Percentiles rank a stretch among this genome's conserved stretches.
Conservation (phyloP, 345 rosid genomes). For the Arabidopsis arenosa region DNA sequence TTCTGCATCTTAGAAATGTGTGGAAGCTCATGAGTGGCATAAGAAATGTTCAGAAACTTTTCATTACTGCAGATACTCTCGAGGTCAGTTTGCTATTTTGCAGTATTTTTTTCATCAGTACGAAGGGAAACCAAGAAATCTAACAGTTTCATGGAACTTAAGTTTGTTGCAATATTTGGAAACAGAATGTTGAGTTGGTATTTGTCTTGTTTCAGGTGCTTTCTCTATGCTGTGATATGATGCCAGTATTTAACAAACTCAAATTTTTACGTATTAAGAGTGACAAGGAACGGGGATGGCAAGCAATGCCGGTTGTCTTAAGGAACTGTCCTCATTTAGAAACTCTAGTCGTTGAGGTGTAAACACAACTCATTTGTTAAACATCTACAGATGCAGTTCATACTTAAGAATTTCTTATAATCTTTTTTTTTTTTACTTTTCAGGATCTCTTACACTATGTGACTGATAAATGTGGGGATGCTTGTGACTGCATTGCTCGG, state of each 20-base stretch:
- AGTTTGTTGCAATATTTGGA: too few species aligned
- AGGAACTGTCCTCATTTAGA: slow-evolving; percentile 15
- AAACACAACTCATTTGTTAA: slow-evolving; percentile 6
- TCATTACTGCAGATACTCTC: slow-evolving; percentile 6
- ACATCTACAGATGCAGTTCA: neutral
- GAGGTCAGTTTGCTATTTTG: slow-evolving; percentile 14
- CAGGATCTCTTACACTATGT: slow-evolving; percentile 19
- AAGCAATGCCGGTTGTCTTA: slow-evolving; percentile 25
- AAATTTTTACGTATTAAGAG: neutral
- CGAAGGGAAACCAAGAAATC: neutral
- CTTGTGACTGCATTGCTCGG: slow-evolving; percentile 13
- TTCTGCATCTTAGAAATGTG: neutral
- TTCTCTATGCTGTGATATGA: neutral
- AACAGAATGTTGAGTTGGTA: neutral
- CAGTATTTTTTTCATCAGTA: neutral
- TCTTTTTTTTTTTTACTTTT: neutral
- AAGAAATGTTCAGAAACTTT: slow-evolving; percentile 19
- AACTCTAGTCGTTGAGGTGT: slow-evolving; percentile 18
- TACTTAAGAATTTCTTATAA: neutral
- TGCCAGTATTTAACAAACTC: slow-evolving; percentile 18
- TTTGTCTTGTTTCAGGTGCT: slow-evolving; percentile 11
- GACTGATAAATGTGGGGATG: slow-evolving; percentile 31
- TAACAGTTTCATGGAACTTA: too few species aligned
- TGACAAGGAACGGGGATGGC: neutral
- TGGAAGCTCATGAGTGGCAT: slow-evolving; percentile 16